Percentiles rank a stretch among this genome's conserved stretches.
phyloP scores from a whole-genome alignment of 805 yeast genomes.

The Candida piceae region DNA sequence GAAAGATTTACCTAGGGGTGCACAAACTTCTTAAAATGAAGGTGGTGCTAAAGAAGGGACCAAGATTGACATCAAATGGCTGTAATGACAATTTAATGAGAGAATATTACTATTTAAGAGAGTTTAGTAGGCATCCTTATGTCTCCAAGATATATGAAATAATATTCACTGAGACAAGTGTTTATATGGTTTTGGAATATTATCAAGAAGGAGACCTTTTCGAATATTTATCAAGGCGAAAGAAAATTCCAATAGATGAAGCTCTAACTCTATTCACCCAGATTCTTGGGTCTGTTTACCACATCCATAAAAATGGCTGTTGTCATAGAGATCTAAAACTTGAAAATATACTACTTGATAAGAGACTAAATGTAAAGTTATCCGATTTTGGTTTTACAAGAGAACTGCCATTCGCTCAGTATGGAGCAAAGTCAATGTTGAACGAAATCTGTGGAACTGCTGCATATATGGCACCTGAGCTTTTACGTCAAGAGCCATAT shows the following conservation, averaged over 20 bases:
- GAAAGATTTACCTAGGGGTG: conserved; percentile 80
- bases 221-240: conserved; percentile 53
- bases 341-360: conserved; percentile 67
- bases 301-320: conserved; percentile 72
- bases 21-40: conserved; percentile 71
- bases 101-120: conserved; percentile 84
- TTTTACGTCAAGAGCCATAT: conserved; percentile 62
- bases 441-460: conserved; percentile 92
- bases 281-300: conserved; percentile 58
- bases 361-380: conserved; percentile 58
- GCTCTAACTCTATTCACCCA: conserved; percentile 55
- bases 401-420: conserved; percentile 41
- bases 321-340: conserved; percentile 82
- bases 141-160: conserved; percentile 84
- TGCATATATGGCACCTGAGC: conserved; percentile 96
- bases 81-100: conserved; percentile 79
- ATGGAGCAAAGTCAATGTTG: conserved; percentile 35
- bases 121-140: conserved; percentile 68
- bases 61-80: conserved; percentile 36
- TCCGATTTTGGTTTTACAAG: conserved; percentile 95
- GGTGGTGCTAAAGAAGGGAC: conserved; percentile 81
- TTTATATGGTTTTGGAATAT: conserved; percentile 88
- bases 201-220: conserved; percentile 80
- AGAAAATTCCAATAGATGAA: conserved; percentile 47
- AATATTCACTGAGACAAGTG: conserved; percentile 68